Percentiles rank a stretch among this genome's conserved stretches.
Evolutionary conservation across 768 basidiomycete genomes (phyloP).

Genomic region (Lactarius indigo): DNA sequence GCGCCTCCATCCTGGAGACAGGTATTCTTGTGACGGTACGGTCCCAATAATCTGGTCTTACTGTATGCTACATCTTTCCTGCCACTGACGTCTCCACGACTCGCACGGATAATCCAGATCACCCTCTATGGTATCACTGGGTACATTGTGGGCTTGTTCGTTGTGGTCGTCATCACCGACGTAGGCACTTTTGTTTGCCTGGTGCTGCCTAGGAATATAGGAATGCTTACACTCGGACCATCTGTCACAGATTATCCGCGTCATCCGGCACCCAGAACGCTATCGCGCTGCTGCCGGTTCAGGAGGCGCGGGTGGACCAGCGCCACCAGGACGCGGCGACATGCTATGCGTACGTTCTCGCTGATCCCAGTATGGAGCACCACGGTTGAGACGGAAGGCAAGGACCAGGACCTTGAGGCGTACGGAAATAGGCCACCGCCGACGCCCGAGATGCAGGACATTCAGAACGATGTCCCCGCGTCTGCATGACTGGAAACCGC

Average conservation of each 20-base stretch:
- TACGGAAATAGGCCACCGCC: conserved; percentile 4
- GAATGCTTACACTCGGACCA: background rate
- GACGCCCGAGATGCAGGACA: background rate
- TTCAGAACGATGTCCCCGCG: background rate
- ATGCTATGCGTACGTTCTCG: conserved; percentile 87
- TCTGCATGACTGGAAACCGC: background rate
- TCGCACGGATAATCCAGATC: conserved; percentile 44
- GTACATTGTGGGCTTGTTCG: conserved; percentile 80
- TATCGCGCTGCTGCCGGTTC: conserved; percentile 53
- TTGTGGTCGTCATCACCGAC: conserved; percentile 80
- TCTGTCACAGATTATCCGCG: conserved; percentile 59
- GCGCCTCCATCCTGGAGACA: no score
- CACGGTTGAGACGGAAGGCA: conserved; percentile 28
- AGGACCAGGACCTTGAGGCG: conserved; percentile 12
- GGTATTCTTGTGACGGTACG: no score
- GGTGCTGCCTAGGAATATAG: background rate
- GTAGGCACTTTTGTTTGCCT: conserved; percentile 39
- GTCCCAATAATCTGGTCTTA: no score
- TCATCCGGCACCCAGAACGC: conserved; percentile 83
- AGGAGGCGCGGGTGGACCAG: conserved; percentile 43
- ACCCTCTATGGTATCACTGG: conserved; percentile 86
- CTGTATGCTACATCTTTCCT: no score
- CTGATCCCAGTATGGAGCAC: conserved; percentile 74
- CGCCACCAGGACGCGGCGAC: conserved; percentile 7
- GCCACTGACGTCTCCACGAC: background rate